Base-by-base conservation (phyloP, 345 rosid species). In the Citrus maxima region DNA sequence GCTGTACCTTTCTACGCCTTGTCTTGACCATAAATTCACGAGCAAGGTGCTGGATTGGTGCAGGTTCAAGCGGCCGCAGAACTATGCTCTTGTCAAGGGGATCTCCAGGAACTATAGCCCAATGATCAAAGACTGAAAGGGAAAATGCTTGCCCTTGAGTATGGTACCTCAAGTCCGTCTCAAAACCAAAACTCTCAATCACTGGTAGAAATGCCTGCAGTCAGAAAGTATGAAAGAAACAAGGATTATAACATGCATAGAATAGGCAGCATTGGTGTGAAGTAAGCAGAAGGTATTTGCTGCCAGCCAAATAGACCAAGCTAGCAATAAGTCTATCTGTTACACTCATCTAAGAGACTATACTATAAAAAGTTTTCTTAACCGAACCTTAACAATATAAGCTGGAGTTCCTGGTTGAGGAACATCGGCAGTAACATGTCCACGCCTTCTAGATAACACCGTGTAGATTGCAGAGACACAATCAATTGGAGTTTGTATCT, bases 341-440 rank as follows among this genome's bases (percentile, higher is more conserved):
- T 35, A 80, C 37, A 22, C 66, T 54, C n/a, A 13, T 59, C 68
- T 5, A 37, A 76, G 49, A 28, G 35, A 2, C 62, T 37, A 66
- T 18, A 40, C 21, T 10, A 74, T 8, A 75, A 10, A 62, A 78
- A 77, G 40, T 9, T 70, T 27, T 61, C 80, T n/a, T 56, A n/a
- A 66, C 51, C 80, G 74, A 49, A 93, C 98, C 98, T 96, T 96
- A 63, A 96, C 99, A 68, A 92, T 94, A 81, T 96, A 96, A 67
- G 93, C 91, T 1, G 99, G 99, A 16, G 98, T 96, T 76, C 99
- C 98, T 0, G 99, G 98, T 83, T 94, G 99, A 79, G 99, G 99
- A 79, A 96, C 93, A 84, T 96, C 98, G 42, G 98, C 93, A 25
- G 99, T 96, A 65, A 94, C 97, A 78, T 94, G 98, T 42, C 99